phyloP scores from a whole-genome alignment of 129 eudicot species.

The Artemisia argyi region DNA sequence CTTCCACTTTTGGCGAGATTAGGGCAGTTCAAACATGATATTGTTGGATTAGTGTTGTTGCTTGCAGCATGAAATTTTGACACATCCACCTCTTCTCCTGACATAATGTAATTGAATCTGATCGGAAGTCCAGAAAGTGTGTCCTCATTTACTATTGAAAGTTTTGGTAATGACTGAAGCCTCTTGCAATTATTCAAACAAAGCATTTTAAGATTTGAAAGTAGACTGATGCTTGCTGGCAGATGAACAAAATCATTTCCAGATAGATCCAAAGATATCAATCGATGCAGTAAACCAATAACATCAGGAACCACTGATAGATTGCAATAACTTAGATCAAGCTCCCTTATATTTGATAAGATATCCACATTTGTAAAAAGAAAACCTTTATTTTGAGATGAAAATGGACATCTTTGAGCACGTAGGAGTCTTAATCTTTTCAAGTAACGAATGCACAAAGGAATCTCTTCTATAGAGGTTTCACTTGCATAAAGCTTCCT shows the following conservation, averaged over 20 bases:
- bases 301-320: slow-evolving; percentile 18
- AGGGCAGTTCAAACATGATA: slow-evolving; percentile 30
- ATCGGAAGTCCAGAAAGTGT: slow-evolving; percentile 13
- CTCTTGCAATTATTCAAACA: slow-evolving; percentile 25
- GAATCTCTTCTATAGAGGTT: slow-evolving; percentile 20
- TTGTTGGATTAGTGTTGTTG: slow-evolving; percentile 18
- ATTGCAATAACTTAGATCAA: slow-evolving; percentile 25
- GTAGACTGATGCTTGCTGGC: slow-evolving; percentile 15
- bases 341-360: slow-evolving; percentile 3
- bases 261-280: slow-evolving; percentile 21
- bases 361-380: background rate
- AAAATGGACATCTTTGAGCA: slow-evolving; percentile 10
- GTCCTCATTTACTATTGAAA: slow-evolving; percentile 23
- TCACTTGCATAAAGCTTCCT: slow-evolving; percentile 21
- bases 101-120: slow-evolving; percentile 19
- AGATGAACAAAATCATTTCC: slow-evolving; percentile 26
- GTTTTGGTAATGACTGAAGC: slow-evolving; percentile 23
- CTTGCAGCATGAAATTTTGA: slow-evolving; percentile 7
- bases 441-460: background rate
- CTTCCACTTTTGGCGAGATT: slow-evolving; percentile 1
- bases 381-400: slow-evolving; percentile 4
- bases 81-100: slow-evolving; percentile 11
- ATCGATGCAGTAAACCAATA: slow-evolving; percentile 16
- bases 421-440: slow-evolving; percentile 16
- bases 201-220: slow-evolving; percentile 27